Conservation (phyloP, 441 rosid species). For the Theobroma grandiflorum region DNA sequence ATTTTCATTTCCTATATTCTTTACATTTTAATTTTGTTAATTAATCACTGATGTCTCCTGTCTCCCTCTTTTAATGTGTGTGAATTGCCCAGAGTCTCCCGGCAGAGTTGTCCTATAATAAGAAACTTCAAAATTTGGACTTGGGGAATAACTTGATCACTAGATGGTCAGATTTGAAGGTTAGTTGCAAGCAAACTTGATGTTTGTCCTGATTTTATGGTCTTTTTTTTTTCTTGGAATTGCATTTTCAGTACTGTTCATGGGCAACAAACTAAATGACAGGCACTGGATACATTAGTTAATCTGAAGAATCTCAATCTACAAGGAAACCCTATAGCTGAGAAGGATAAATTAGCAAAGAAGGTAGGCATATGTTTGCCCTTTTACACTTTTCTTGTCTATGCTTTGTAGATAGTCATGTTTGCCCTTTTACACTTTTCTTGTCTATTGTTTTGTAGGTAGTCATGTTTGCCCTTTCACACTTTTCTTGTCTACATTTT, state of each 20-base stretch:
- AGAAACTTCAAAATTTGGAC: slow-evolving; percentile 78
- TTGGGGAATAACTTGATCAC: slow-evolving; percentile 83
- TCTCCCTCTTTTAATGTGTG: slow-evolving; percentile 2
- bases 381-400: not conserved
- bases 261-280: slow-evolving; percentile 27
- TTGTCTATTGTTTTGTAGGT: slow-evolving; percentile 47
- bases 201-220: not conserved
- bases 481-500: not conserved
- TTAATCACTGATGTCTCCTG: not conserved
- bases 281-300: slow-evolving; percentile 69
- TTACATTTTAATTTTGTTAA: not conserved
- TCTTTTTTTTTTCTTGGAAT: not conserved
- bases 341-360: slow-evolving; percentile 65
- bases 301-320: slow-evolving; percentile 77
- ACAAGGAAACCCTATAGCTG: slow-evolving; percentile 81
- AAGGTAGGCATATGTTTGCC: slow-evolving; percentile 51
- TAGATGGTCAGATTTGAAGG: slow-evolving; percentile 79
- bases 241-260: not conserved
- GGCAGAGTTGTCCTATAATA: slow-evolving; percentile 66
- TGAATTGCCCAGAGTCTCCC: slow-evolving; percentile 63
- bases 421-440: not conserved
- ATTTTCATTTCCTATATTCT: not conserved
- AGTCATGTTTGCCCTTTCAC: not conserved
- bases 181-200: slow-evolving; percentile 30
- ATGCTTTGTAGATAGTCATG: slow-evolving; percentile 45